Evolutionary conservation across 345 rosid genomes (phyloP).

Genomic region (Heritiera littoralis): DNA sequence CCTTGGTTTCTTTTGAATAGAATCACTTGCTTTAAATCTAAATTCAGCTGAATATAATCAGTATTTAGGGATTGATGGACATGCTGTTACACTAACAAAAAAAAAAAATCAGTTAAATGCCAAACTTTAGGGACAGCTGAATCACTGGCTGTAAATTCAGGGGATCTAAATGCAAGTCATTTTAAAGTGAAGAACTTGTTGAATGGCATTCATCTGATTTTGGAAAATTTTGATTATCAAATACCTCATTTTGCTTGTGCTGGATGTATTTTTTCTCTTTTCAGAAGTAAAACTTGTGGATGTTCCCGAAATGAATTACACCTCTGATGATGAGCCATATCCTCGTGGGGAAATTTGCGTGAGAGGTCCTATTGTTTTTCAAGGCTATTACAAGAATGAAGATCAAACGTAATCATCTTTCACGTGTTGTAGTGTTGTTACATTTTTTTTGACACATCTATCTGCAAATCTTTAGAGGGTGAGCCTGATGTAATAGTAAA

Average conservation of each 20-base stretch:
- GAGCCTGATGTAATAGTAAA: too few relatives aligned
- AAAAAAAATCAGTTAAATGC: not conserved
- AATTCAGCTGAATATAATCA: not conserved
- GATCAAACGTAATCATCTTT: conserved; percentile 60
- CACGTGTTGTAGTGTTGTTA: not conserved
- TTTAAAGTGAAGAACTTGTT: conserved; percentile 4
- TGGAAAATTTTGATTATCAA: not conserved
- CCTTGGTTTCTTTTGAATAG: not conserved
- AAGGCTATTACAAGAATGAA: conserved; percentile 83
- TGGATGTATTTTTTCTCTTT: conserved; percentile 19
- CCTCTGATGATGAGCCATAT: conserved; percentile 80
- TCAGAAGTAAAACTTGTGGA: conserved; percentile 88
- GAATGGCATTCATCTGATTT: not conserved
- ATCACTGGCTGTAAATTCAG: not conserved
- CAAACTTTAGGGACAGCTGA: not conserved
- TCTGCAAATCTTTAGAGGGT: not conserved
- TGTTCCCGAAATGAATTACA: conserved; percentile 94
- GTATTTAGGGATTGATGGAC: not conserved
- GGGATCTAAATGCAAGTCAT: too few relatives aligned
- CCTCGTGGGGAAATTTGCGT: conserved; percentile 94
- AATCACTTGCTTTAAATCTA: not conserved
- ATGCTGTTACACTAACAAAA: not conserved
- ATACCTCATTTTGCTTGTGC: not conserved
- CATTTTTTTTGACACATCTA: conserved; percentile 12
- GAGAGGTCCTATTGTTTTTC: conserved; percentile 80